Conservation (phyloP, 129 eudicot species). For the Tagetes patula region DNA sequence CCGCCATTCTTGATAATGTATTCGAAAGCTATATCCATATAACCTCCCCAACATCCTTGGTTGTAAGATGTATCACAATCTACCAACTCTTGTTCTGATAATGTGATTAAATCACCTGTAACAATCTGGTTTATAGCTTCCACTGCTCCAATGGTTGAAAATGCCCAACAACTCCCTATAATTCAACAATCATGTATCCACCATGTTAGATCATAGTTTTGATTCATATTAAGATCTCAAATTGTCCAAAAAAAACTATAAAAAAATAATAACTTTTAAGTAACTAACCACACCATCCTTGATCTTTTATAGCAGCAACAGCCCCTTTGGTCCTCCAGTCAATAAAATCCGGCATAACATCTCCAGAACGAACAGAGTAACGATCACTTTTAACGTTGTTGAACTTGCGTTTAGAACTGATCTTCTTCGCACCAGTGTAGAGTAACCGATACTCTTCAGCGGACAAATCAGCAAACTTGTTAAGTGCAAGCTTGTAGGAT, state of each 20-base stretch:
- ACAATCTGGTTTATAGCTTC: constrained; percentile 51
- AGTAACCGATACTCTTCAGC: constrained; percentile 70
- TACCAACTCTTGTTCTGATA: too few species aligned
- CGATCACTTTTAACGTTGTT: constrained; percentile 48
- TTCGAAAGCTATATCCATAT: constrained; percentile 45
- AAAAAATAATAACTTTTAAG: background rate
- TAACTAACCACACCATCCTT: constrained; percentile 75
- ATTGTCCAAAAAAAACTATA: too few species aligned
- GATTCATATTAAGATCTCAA: too few species aligned
- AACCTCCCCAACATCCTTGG: constrained; percentile 51
- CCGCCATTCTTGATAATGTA: constrained; percentile 51
- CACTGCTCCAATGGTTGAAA: constrained; percentile 42
- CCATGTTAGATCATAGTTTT: background rate
- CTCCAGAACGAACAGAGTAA: constrained; percentile 46
- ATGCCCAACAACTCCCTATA: constrained; percentile 63
- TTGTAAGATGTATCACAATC: constrained; percentile 36
- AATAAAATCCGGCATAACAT: constrained; percentile 58
- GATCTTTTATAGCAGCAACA: constrained; percentile 66
- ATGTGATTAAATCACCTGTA: too few species aligned
- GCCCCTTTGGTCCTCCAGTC: constrained; percentile 86
- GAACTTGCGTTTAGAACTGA: constrained; percentile 27
- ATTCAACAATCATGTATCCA: background rate
- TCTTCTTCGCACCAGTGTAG: constrained; percentile 41
- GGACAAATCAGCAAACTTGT: constrained; percentile 71
- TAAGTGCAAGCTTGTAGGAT: constrained; percentile 59